These are phyloP conservation scores for Calvatia gigantea DNA, from an alignment of 768 basidiomycete species.

Conservation along the genomic window DNA sequence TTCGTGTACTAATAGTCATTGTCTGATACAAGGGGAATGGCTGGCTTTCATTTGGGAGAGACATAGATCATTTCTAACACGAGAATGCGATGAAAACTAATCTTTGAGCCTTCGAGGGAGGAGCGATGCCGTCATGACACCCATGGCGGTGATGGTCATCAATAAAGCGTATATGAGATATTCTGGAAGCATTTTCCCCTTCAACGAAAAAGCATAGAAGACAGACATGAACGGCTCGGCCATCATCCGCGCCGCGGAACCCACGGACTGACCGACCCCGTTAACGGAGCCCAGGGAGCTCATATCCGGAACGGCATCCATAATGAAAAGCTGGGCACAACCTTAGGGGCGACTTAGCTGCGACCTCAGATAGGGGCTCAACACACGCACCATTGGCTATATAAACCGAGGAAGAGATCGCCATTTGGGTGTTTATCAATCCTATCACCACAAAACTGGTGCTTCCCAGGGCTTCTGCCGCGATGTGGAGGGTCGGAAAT, in stretches of 20 bases:
- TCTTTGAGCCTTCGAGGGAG: background rate
- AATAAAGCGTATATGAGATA: slow-evolving; percentile 43
- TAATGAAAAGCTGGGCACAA: slow-evolving; percentile 13
- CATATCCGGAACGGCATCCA: slow-evolving; percentile 19
- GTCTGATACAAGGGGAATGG: no score
- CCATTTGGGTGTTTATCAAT: slow-evolving; percentile 6
- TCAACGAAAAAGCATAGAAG: slow-evolving; percentile 57
- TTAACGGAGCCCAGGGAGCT: slow-evolving; percentile 10
- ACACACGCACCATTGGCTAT: slow-evolving; percentile 8
- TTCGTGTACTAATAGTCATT: no score
- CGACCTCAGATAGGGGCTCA: background rate
- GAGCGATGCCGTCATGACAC: slow-evolving; percentile 8
- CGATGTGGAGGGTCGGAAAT: slow-evolving; percentile 14
- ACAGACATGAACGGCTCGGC: slow-evolving; percentile 56
- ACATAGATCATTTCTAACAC: background rate
- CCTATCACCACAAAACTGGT: background rate
- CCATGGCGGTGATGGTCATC: slow-evolving; percentile 19
- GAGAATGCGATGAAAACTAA: background rate
- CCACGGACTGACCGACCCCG: slow-evolving; percentile 28
- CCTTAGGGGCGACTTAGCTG: background rate
- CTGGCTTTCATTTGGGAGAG: no score
- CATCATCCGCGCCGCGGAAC: slow-evolving; percentile 34
- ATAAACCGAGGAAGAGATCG: slow-evolving; percentile 5
- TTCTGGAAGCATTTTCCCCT: slow-evolving; percentile 41
- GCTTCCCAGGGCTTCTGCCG: background rate